Percentiles rank a stretch among this genome's conserved stretches.
These are phyloP conservation scores for Exophiala dermatitidis DNA, from an alignment of 2,329 filamentous ascomycete genomes.

Conservation along the genomic window DNA sequence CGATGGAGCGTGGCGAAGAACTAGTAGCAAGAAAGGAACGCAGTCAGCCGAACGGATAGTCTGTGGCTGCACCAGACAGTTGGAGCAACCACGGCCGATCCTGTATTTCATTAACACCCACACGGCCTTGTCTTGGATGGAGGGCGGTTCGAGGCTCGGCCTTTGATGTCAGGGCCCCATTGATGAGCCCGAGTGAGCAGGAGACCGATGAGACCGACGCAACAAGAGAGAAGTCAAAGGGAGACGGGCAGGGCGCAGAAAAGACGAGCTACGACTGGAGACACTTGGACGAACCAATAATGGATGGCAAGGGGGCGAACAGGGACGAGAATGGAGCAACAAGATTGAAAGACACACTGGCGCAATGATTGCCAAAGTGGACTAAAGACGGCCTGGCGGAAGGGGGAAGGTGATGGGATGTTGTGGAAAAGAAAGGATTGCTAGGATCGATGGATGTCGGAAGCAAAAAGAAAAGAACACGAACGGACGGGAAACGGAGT, in stretches of 20 bases:
- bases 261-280: conserved; percentile 21
- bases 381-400: conserved; percentile 26
- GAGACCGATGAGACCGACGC: conserved; percentile 11
- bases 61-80: conserved; percentile 21
- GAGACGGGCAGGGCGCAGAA: conserved; percentile 22
- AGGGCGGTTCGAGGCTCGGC: conserved; percentile 27
- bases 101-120: conserved; percentile 18
- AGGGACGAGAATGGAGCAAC: conserved; percentile 19
- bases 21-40: conserved; percentile 15
- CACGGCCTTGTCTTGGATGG: conserved; percentile 25
- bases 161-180: conserved; percentile 22
- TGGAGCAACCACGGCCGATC: conserved; percentile 20
- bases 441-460: conserved; percentile 22
- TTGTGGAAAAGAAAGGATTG: conserved; percentile 22
- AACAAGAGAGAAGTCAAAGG: conserved; percentile 12
- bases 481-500: conserved; percentile 15
- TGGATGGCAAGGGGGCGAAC: conserved; percentile 4
- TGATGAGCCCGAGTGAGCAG: conserved; percentile 15
- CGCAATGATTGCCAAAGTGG: conserved; percentile 25
- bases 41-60: conserved; percentile 24
- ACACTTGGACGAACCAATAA: conserved; percentile 20
- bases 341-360: conserved; percentile 11
- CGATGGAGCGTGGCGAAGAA: neutral
- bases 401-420: conserved; percentile 22
- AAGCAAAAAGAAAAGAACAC: conserved; percentile 13